Base-by-base conservation (phyloP, 176 grass and related monocot genomes). In the Lolium perenne region DNA sequence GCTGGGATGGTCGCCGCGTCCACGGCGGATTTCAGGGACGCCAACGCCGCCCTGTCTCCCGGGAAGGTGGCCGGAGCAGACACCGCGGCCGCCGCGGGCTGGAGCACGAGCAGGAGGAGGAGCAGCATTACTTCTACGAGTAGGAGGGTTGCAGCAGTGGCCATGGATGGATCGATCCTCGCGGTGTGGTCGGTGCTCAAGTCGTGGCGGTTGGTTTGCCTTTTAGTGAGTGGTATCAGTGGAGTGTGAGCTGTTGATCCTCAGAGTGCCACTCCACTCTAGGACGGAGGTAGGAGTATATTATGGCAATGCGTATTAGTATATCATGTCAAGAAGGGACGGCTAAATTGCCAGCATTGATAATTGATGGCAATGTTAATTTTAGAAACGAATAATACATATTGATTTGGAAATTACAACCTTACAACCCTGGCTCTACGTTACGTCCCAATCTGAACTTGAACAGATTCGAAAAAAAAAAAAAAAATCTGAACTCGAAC, bases 11-110 rank as follows among this genome's bases (percentile, higher is more conserved):
- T 82, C 63, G 80, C 74, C 10, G 65, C 38, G 14, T 76, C 55
- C 71, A 90, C 81, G 45, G 84, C 75, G 9, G 81, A 46, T 68
- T 78, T 88, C 1, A 93, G 82, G 55, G 82, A 49, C 68, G 78
- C 82, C 8, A 93, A 35, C 29, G 85, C 85, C n/a, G 82, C 85
- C 20, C 0, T 23, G 77, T 93, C 91, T 15, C 78, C 82, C 6
- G 88, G 82, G 88, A 90, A 93, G 50, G 88, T 89, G 77, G 82
- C 47, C n/a, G 72, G 47, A 32, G 32, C 57, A 0, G 40, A 49
- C 17, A n/a, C 0, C 3, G 64, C 76, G 9, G 57, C 75, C 11
- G 60, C 29, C 20, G 55, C 22, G 47, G 5, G 59, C 22, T 38
- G 88, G 78, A 60, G 84, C 54, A 71, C 32, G 13, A 86, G 38